Evolutionary conservation across 1,139 yeast genomes (phyloP), one percentile per base, ranked within the genome.

Genomic region (Petasospora rhodanensis): DNA sequence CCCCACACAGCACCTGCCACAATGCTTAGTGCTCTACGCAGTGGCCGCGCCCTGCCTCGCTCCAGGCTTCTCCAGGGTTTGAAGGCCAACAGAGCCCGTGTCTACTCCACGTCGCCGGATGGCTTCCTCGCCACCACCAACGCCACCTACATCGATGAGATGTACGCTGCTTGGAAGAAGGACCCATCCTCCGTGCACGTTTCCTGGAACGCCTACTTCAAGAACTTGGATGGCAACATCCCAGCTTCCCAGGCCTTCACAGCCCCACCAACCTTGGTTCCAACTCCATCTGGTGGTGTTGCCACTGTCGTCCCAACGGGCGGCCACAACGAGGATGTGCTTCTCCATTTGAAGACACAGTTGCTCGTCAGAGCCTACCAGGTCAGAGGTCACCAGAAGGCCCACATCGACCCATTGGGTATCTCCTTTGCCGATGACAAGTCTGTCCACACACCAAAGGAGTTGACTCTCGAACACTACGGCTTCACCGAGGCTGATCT

Each of bases 281-380:
- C 70, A 24, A 58, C 68, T 9, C 70, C 91, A 17, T 73, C 82
- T 31, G 94, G 91, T 28, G 61, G 59, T 16, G 46, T 51, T 23
- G 69, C 73, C 17, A 59, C 67, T 17, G 59, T 62, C 34, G 62
- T 68, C 25, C 79, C 81, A 29, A 73, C 79, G 32, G 59, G 66
- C 18, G 36, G 34, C 28, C 49, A 42, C 22, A 47, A 40, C 43
- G 56, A 50, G 14, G 54, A 51, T 26, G 87, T 91, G 35, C 73
- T 85, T 48, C 73, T 86, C 43, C 98, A 93, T 61, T 76, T 91
- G 70, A 93, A 91, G 64, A 94, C 87, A 16, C 99, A 91, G 71
- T 76, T 91, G 51, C 72, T 91, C 53, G 97, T 93, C 42, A 84
- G 99, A 62, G 98, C 98, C 27, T 93, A 89, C 66, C 98, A 91